These are phyloP conservation scores for Solanum peruvianum DNA, from an alignment of 257 asterid genomes.

Conservation along the genomic window DNA sequence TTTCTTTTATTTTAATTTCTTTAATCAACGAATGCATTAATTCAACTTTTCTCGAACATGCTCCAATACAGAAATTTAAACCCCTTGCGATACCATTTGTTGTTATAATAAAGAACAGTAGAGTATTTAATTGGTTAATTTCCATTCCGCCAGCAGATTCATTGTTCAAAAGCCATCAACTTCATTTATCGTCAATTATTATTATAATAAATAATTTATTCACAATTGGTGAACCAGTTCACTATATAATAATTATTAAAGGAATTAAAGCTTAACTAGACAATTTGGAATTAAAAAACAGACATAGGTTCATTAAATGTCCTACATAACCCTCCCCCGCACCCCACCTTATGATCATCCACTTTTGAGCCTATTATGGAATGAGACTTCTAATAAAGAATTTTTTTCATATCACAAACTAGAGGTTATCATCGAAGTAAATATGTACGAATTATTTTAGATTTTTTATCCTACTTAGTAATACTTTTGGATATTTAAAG, in stretches of 20 bases:
- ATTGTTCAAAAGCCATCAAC: not conserved
- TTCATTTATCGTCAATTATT: not conserved
- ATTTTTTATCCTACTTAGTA: not conserved
- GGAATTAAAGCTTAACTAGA: not conserved
- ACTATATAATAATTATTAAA: not conserved
- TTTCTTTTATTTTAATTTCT: not conserved
- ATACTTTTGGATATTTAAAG: not conserved
- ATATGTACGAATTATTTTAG: not conserved
- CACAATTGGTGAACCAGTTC: not conserved
- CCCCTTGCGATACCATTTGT: not conserved
- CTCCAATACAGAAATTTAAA: not conserved
- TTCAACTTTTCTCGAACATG: not conserved
- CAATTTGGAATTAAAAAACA: not conserved
- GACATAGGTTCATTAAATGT: not conserved
- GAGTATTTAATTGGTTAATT: not conserved
- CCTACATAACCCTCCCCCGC: not conserved
- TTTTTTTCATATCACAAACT: too few relatives aligned
- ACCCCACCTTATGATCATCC: too few relatives aligned
- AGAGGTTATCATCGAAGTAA: not conserved
- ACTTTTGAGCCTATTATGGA: too few relatives aligned
- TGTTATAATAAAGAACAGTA: not conserved
- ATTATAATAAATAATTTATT: not conserved
- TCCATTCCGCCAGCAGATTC: not conserved
- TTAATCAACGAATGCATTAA: not conserved
- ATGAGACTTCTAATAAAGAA: not conserved